Base-by-base conservation (phyloP, 176 grass and related monocot species). In the Zea mays region DNA sequence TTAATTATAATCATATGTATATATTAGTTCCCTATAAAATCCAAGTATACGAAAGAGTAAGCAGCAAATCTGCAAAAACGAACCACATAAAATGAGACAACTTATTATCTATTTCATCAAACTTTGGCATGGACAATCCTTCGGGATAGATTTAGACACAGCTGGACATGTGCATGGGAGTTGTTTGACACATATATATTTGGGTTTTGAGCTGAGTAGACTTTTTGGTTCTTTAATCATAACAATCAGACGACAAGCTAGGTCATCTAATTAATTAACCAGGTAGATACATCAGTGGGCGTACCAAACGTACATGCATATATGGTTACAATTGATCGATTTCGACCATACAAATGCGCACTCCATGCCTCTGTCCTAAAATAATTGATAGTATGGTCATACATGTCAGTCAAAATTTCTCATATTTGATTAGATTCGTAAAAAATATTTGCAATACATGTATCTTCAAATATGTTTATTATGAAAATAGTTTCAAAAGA, bases 11-110 rank as follows among this genome's bases (percentile, higher is more conserved):
- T 62, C 42, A 63, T 4, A 2, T 64, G n/a, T 76, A 63, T 4
- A 5, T 64, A 36, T 76, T 44, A 37, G 4, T 33, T 64, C 46
- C 6, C 2, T 8, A 58, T 48, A 75, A 61, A 35, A 50, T 2
- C 33, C 6, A 38, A 51, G 16, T 37, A 9, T 37, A 60, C 12
- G 3, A 67, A 58, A 20, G 15, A 2, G 10, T 2, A 59, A 69
- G 19, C 21, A 34, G 3, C 10, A 2, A 63, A 69, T 71, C 33
- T 9, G 3, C 33, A 14, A 54, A 14, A 54, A 2, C 6, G 55
- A 36, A 47, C 75, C 39, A 85, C 83, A 85, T 85, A 79, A 72
- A 79, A 85, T 85, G 59, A 79, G 48, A 83, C 56, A 51, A 41
- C 10, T 19, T 44, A 48, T 7, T 40, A 2, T 13, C 7, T 16